Conservation (phyloP, 2,329 filamentous ascomycete genomes). For the Cladophialophora carrionii region DNA sequence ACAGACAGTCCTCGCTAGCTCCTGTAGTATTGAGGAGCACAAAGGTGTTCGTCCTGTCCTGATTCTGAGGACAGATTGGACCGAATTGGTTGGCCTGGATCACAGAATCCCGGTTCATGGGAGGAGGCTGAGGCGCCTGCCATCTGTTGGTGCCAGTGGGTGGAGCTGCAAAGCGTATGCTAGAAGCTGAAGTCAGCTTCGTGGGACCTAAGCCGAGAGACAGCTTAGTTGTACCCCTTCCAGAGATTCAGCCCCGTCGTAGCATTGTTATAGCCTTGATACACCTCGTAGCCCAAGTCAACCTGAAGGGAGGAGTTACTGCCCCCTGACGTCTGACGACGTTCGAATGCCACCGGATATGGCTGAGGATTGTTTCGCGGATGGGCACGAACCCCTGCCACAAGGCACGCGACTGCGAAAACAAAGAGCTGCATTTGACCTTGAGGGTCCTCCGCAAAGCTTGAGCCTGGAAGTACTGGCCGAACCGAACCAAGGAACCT, state of each 20-base stretch:
- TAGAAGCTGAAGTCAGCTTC: conserved; percentile 31
- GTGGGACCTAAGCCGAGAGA: background rate
- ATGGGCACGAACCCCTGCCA: conserved; percentile 6
- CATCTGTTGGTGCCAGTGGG: conserved; percentile 43
- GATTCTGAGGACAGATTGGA: conserved; percentile 44
- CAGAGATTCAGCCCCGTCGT: conserved; percentile 50
- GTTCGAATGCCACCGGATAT: conserved; percentile 14
- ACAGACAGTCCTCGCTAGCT: conserved; percentile 49
- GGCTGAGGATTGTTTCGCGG: conserved; percentile 19
- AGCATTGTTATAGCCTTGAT: conserved; percentile 50
- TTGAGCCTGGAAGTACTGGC: background rate
- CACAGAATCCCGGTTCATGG: conserved; percentile 37
- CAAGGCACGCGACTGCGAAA: conserved; percentile 4
- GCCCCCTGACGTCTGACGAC: conserved; percentile 18
- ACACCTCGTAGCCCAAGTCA: conserved; percentile 53
- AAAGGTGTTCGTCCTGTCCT: conserved; percentile 33
- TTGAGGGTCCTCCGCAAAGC: background rate
- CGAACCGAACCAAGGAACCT: background rate
- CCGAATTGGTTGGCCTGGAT: conserved; percentile 40
- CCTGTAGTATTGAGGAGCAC: conserved; percentile 23
- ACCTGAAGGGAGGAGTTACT: conserved; percentile 41
- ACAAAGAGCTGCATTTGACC: conserved; percentile 4
- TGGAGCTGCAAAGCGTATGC: conserved; percentile 45
- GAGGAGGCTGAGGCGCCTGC: conserved; percentile 42
- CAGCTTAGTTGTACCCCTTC: conserved; percentile 47